A percentile compares a stretch with the other conserved stretches of the same genome.
Evolutionary conservation across 2,329 filamentous ascomycete genomes (phyloP).

Genomic region (Paecilomyces formosus): DNA sequence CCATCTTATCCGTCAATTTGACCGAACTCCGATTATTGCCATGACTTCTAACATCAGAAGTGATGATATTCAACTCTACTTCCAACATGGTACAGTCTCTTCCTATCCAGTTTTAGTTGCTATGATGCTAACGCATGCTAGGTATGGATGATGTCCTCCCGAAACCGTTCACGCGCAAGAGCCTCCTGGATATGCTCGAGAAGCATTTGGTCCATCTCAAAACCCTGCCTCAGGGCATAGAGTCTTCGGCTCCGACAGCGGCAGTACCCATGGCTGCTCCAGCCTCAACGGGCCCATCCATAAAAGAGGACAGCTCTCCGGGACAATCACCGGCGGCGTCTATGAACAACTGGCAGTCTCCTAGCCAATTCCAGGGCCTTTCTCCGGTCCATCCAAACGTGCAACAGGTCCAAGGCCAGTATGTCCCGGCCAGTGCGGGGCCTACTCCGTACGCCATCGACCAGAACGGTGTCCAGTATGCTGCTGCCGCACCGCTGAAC

Average conservation of each 20-base stretch:
- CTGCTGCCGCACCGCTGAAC: slow-evolving; percentile 28
- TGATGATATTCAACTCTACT: slow-evolving; percentile 95
- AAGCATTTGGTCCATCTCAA: slow-evolving; percentile 82
- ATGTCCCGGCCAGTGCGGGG: slow-evolving; percentile 32
- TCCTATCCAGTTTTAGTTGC: not conserved
- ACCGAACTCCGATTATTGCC: slow-evolving; percentile 80
- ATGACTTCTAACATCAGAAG: slow-evolving; percentile 99
- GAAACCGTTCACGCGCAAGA: slow-evolving; percentile 90
- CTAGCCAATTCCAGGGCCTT: slow-evolving; percentile 50
- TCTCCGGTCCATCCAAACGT: slow-evolving; percentile 47
- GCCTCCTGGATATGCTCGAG: slow-evolving; percentile 76
- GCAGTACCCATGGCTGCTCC: slow-evolving; percentile 41
- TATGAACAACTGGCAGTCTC: slow-evolving; percentile 58
- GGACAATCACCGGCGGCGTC: slow-evolving; percentile 53
- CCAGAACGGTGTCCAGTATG: slow-evolving; percentile 33
- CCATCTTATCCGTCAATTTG: slow-evolving; percentile 82
- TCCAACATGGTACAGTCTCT: slow-evolving; percentile 71
- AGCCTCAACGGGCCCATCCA: slow-evolving; percentile 46
- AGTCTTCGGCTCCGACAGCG: slow-evolving; percentile 30
- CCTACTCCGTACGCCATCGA: slow-evolving; percentile 31
- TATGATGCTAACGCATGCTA: slow-evolving; percentile 34
- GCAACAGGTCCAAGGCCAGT: slow-evolving; percentile 35
- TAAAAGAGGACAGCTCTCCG: slow-evolving; percentile 58
- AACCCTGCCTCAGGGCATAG: slow-evolving; percentile 54
- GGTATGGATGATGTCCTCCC: slow-evolving; percentile 97